phyloP scores from a whole-genome alignment of 345 rosid genomes.

The Anastatica hierochuntica region DNA sequence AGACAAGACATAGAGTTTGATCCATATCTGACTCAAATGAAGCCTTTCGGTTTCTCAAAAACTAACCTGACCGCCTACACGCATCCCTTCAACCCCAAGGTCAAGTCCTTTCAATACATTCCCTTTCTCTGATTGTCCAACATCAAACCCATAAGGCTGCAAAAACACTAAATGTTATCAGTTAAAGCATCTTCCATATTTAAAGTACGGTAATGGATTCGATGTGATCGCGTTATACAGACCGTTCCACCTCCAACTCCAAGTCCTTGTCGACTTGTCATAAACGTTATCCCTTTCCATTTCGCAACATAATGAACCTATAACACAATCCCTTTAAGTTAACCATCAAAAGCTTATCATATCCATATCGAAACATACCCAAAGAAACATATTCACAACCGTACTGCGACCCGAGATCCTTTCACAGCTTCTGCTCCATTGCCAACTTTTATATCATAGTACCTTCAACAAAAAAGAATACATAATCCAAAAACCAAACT shows the following conservation, averaged over 20 bases:
- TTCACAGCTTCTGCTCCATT: constrained; percentile 64
- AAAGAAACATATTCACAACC: constrained; percentile 49
- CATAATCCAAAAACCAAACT: too few species aligned
- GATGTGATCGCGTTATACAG: constrained; percentile 9
- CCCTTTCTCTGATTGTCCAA: constrained; percentile 88
- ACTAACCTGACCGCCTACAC: constrained; percentile 87
- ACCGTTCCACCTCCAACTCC: constrained; percentile 99
- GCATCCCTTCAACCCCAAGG: constrained; percentile 92
- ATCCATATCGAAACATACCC: neutral
- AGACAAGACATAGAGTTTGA: neutral
- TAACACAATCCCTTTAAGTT: constrained; percentile 7
- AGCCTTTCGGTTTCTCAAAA: neutral
- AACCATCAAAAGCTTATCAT: neutral
- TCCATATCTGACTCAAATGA: neutral
- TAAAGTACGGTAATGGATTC: neutral
- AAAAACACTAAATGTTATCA: neutral
- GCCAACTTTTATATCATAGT: constrained; percentile 88
- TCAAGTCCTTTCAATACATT: constrained; percentile 86
- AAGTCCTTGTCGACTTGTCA: constrained; percentile 95
- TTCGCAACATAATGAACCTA: constrained; percentile 96
- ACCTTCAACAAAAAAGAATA: constrained; percentile 33
- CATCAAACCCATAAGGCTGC: constrained; percentile 95
- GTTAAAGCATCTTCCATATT: neutral
- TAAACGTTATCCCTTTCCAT: constrained; percentile 91
- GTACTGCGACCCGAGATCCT: constrained; percentile 98